These are phyloP conservation scores for Grosmannia clavigera DNA, from an alignment of 2,329 filamentous ascomycete species.

Conservation along the genomic window DNA sequence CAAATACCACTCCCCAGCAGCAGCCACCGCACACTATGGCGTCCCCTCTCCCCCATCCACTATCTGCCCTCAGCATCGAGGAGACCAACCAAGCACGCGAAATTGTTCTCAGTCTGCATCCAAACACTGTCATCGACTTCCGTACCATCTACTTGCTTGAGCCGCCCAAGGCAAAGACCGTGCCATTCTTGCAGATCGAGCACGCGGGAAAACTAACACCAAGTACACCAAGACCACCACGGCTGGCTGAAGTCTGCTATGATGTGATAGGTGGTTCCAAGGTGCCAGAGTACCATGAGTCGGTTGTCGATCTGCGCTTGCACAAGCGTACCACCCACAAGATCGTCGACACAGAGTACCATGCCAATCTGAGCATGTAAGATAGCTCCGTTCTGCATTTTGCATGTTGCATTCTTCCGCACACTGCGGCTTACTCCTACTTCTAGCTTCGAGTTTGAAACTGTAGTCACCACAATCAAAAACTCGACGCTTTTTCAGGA, in stretches of 20 bases:
- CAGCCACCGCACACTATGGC: background rate
- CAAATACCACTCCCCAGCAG: background rate
- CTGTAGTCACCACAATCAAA: slow-evolving; percentile 12
- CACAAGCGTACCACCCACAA: background rate
- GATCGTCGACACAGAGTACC: slow-evolving; percentile 16
- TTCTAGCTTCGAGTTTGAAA: background rate
- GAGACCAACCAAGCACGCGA: background rate
- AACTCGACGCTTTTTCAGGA: slow-evolving; percentile 33
- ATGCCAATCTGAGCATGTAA: slow-evolving; percentile 19
- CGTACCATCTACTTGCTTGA: slow-evolving; percentile 37
- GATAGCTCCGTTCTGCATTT: background rate
- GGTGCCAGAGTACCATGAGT: slow-evolving; percentile 9
- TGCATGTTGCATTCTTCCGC: background rate
- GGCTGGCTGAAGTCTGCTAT: slow-evolving; percentile 25
- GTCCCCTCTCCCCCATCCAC: background rate
- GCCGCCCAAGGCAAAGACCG: slow-evolving; percentile 33
- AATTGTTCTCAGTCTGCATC: background rate
- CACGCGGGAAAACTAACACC: slow-evolving; percentile 16
- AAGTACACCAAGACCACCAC: slow-evolving; percentile 10
- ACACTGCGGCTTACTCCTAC: background rate
- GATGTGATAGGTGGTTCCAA: slow-evolving; percentile 20
- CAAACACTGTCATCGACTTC: slow-evolving; percentile 25
- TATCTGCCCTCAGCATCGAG: background rate
- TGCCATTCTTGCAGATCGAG: slow-evolving; percentile 30
- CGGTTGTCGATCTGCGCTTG: slow-evolving; percentile 6